Evolutionary conservation across 169 alveolate genomes (phyloP).

Genomic region (Eimeria necatrix): DNA sequence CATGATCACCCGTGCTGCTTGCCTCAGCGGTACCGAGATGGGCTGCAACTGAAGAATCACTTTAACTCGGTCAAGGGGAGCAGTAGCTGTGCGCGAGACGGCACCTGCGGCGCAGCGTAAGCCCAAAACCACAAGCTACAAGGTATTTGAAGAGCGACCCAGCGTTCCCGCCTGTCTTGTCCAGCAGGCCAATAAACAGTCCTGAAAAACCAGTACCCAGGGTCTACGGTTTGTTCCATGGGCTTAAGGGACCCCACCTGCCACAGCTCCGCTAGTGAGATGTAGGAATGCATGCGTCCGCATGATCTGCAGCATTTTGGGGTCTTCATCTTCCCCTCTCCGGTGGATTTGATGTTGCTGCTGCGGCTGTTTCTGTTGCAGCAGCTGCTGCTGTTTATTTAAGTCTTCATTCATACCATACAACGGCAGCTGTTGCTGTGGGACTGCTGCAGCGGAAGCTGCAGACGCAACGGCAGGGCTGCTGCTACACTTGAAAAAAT

Average conservation of each 20-base stretch:
- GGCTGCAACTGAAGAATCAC: constrained; percentile 83
- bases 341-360: constrained; percentile 26
- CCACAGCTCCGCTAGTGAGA: constrained; percentile 82
- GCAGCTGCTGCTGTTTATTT: constrained; percentile 1
- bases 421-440: constrained; percentile 40
- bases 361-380: constrained; percentile 25
- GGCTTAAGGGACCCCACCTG: constrained; percentile 70
- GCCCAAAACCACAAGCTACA: background rate
- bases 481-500: constrained; percentile 27
- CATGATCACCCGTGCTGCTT: constrained; percentile 50
- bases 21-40: constrained; percentile 56
- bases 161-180: background rate
- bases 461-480: constrained; percentile 46
- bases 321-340: constrained; percentile 27
- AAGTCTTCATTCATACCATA: background rate
- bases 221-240: background rate
- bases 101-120: constrained; percentile 71
- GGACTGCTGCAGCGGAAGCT: constrained; percentile 6
- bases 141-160: background rate
- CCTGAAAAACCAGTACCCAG: background rate
- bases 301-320: constrained; percentile 58
- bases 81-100: constrained; percentile 84
- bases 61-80: constrained; percentile 85
- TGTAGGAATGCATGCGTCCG: constrained; percentile 78
- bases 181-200: background rate